Base-by-base conservation (phyloP, 495 filamentous ascomycete species). In the Aspergillus coremiiformis region DNA sequence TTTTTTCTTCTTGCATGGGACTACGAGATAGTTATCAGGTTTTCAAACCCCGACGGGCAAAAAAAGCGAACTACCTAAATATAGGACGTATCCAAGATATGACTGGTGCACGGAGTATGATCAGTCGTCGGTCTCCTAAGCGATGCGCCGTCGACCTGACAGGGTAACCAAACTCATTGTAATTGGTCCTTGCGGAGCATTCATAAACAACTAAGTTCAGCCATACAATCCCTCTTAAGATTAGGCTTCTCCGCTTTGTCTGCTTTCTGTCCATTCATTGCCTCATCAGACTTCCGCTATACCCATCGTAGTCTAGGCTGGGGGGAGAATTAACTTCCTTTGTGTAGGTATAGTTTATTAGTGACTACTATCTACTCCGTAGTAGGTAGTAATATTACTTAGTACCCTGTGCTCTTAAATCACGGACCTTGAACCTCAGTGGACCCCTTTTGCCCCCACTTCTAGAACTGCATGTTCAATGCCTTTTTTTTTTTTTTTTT, bases 211-310 rank as follows among this genome's bases (percentile, higher is more conserved):
- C 9, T 41, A 41, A 21, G 37, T 41, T 41, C 37, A 41, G 37
- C 37, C 23, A 27, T 11, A 11, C 48, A 51, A 21, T 35, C 24
- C 44, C 7, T 14, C 10, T 37, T 21, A 5, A 37, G 45, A 42
- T 35, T 56, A 52, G 54, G 4, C 17, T 37, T n/a, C 44, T 27
- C 49, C 53, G 29, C 43, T 48, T 41, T 39, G 49, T 23, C 33
- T 6, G 26, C 21, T 11, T 51, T 39, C 47, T 11, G 33, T 37
- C 47, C 47, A 58, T 22, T 58, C 20, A 30, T 47, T 33, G 42
- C 39, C 42, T 53, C 33, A 53, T 20, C 17, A 6, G 21, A 5
- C 12, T 14, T 21, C 27, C 6, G 22, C 52, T 49, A 50, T 22
- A 4, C 47, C 8, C 1, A 9, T 37, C 39, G 1, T 0, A 37